Evolutionary conservation across 208 protist species (phyloP).

Genomic region (Trypanosoma avium): DNA sequence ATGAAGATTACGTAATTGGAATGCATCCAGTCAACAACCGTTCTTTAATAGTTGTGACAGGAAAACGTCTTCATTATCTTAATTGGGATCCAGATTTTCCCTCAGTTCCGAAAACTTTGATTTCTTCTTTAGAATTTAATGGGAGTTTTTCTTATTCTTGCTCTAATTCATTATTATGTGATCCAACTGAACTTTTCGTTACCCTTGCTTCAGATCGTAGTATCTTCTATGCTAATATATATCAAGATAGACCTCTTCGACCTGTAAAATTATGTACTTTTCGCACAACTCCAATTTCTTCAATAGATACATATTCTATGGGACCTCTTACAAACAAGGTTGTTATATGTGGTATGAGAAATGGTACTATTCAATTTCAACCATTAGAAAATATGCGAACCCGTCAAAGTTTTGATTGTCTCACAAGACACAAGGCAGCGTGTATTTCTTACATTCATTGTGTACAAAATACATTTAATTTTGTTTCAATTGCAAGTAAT

Average conservation of each 20-base stretch:
- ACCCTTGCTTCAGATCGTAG: conserved; percentile 8
- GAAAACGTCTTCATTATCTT: conserved; percentile 5
- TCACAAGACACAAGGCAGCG: conserved; percentile 30
- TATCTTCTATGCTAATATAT: conserved; percentile 10
- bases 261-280: conserved; percentile 13
- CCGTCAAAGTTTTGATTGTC: conserved; percentile 24
- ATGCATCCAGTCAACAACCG: conserved; percentile 1
- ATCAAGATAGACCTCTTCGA: neutral
- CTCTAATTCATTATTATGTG: neutral
- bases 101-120: neutral
- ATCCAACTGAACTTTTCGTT: neutral
- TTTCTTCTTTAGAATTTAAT: neutral
- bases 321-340: conserved; percentile 11
- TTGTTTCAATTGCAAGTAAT: conserved; percentile 55
- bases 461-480: conserved; percentile 33
- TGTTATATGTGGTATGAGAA: conserved; percentile 48
- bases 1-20: conserved; percentile 4
- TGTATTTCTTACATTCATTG: conserved; percentile 36
- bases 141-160: conserved; percentile 2
- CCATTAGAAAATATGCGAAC: neutral
- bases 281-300: conserved; percentile 16
- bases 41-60: conserved; percentile 5
- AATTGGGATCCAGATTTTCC: conserved; percentile 15
- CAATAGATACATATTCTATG: conserved; percentile 22
- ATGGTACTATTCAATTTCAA: conserved; percentile 50